A percentile compares a stretch with the other conserved stretches of the same genome.
phyloP scores from a whole-genome alignment of 352 stramenopile species.

The Phytopythium boreale region DNA sequence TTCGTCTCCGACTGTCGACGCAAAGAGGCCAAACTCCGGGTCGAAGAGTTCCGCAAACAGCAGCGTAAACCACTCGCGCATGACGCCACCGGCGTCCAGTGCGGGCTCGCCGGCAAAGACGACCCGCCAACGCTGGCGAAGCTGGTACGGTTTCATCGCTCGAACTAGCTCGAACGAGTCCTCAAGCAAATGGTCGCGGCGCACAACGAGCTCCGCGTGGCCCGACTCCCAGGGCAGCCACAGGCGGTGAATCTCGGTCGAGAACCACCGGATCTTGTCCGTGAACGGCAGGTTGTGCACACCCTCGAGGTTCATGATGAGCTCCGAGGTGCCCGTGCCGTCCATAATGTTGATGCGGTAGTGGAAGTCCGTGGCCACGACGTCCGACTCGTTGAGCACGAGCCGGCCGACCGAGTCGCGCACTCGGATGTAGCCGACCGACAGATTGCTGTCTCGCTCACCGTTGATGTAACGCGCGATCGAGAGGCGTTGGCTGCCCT shows the following conservation, averaged over 20 bases:
- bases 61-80: constrained; percentile 90
- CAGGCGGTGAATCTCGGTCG: constrained; percentile 74
- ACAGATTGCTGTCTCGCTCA: constrained; percentile 61
- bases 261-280: constrained; percentile 81
- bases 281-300: constrained; percentile 77
- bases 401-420: constrained; percentile 63
- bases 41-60: constrained; percentile 84
- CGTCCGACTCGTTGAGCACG: constrained; percentile 80
- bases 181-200: constrained; percentile 77
- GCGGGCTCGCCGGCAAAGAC: constrained; percentile 85
- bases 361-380: constrained; percentile 75
- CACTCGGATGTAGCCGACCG: constrained; percentile 75
- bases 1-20: constrained; percentile 65
- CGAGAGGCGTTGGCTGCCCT: constrained; percentile 26
- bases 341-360: constrained; percentile 83
- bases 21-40: constrained; percentile 72
- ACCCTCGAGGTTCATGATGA: constrained; percentile 83
- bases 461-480: constrained; percentile 43
- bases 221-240: constrained; percentile 84
- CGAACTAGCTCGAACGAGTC: constrained; percentile 83
- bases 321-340: constrained; percentile 57
- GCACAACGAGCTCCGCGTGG: constrained; percentile 75
- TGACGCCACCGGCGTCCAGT: constrained; percentile 85
- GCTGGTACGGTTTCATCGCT: constrained; percentile 77
- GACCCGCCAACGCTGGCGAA: constrained; percentile 80